Conservation (phyloP, 169 alveolate species). For the Plasmodium coatneyi region DNA sequence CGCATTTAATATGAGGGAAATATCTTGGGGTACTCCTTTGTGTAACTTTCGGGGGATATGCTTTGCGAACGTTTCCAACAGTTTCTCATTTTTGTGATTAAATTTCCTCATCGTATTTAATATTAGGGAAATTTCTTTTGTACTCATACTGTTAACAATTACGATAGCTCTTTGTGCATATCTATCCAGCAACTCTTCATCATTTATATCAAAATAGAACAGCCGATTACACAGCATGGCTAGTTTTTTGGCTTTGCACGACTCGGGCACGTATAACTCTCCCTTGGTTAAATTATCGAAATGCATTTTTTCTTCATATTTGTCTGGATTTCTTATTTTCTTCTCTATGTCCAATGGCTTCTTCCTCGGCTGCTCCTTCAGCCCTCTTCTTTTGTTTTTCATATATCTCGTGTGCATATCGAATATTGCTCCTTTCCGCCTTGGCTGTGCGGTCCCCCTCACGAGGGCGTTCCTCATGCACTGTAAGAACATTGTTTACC, state of each 20-base stretch:
- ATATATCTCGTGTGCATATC: constrained; percentile 29
- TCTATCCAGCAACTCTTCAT: constrained; percentile 63
- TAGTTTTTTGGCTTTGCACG: constrained; percentile 58
- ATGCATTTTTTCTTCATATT: constrained; percentile 73
- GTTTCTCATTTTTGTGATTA: constrained; percentile 56
- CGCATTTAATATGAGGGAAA: constrained; percentile 66
- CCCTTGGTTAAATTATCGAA: constrained; percentile 67
- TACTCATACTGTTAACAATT: constrained; percentile 50
- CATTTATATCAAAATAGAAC: constrained; percentile 69
- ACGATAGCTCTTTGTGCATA: constrained; percentile 75
- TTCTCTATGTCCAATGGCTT: constrained; percentile 71
- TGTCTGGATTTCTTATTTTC: constrained; percentile 59
- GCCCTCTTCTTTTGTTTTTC: constrained; percentile 74
- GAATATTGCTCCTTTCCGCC: constrained; percentile 2
- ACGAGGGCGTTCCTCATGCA: not conserved
- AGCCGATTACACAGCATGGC: constrained; percentile 74
- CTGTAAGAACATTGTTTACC: constrained; percentile 11
- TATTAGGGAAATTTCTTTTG: constrained; percentile 69
- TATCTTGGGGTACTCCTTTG: constrained; percentile 73
- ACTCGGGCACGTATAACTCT: constrained; percentile 68
- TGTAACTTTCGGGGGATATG: constrained; percentile 70
- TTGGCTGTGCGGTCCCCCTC: not conserved
- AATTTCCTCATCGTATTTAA: constrained; percentile 70
- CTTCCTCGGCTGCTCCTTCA: constrained; percentile 72
- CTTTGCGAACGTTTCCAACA: constrained; percentile 64